Percentiles rank a stretch among this genome's conserved stretches.
Evolutionary conservation across 768 basidiomycete genomes (phyloP).

Genomic region (Lentinula edodes): DNA sequence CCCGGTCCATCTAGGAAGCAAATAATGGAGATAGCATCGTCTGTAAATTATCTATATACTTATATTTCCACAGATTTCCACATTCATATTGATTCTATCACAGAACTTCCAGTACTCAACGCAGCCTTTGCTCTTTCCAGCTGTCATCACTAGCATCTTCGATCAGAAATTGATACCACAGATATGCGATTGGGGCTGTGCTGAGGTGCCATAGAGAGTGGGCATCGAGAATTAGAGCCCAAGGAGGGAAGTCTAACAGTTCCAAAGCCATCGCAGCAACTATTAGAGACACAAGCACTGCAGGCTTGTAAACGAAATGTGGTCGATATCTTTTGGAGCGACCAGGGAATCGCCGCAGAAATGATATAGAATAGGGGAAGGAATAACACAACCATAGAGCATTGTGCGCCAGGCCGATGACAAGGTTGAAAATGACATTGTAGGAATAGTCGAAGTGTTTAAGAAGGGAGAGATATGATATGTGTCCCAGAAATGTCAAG

Average conservation of each 20-base stretch:
- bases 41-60: neutral
- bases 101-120: neutral
- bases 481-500: slow-evolving; percentile 58
- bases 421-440: slow-evolving; percentile 83
- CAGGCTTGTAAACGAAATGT: slow-evolving; percentile 45
- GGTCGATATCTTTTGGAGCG: slow-evolving; percentile 56
- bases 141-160: slow-evolving; percentile 66
- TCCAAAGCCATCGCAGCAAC: slow-evolving; percentile 76
- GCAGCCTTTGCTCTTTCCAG: slow-evolving; percentile 44
- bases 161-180: slow-evolving; percentile 86
- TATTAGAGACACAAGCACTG: slow-evolving; percentile 60
- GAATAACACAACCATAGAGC: slow-evolving; percentile 76
- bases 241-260: slow-evolving; percentile 86
- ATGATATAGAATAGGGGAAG: slow-evolving; percentile 39
- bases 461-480: slow-evolving; percentile 70
- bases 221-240: slow-evolving; percentile 73
- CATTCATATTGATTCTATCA: too few relatives aligned
- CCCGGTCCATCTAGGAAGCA: neutral
- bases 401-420: slow-evolving; percentile 75
- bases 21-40: neutral
- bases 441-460: slow-evolving; percentile 90
- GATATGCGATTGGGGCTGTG: slow-evolving; percentile 69
- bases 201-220: slow-evolving; percentile 91
- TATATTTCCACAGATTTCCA: too few relatives aligned
- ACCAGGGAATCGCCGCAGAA: slow-evolving; percentile 50